Percentiles rank a stretch among this genome's conserved stretches.
These are phyloP conservation scores for sorghum (Sorghum bicolor) DNA, from an alignment of 176 grass and related monocot genomes.

Conservation along the genomic window Sorghum_bicolor_NCBIv3 NC_012872.2:58050001-58050500, in stretches of 20 bases:
- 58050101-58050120: neutral
- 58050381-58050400: conserved; percentile 8
- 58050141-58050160: too few relatives aligned
- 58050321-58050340: conserved; percentile 11
- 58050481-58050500: neutral
- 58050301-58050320: conserved; percentile 18
- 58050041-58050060: neutral
- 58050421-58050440: neutral
- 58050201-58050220: neutral
- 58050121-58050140: neutral
- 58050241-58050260: neutral
- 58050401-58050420: conserved; percentile 6
- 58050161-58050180: neutral
- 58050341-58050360: conserved; percentile 11
- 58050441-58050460: neutral
- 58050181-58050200: neutral
- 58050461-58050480: neutral
- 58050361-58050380: neutral
- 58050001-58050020: neutral
- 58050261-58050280: neutral
- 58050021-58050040: too few relatives aligned
- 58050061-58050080: neutral
- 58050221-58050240: conserved; percentile 3
- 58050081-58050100: neutral
- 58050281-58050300: conserved; percentile 7